These are phyloP conservation scores for Cercophora newfieldiana DNA, from an alignment of 495 filamentous ascomycete genomes.

Conservation along the genomic window DNA sequence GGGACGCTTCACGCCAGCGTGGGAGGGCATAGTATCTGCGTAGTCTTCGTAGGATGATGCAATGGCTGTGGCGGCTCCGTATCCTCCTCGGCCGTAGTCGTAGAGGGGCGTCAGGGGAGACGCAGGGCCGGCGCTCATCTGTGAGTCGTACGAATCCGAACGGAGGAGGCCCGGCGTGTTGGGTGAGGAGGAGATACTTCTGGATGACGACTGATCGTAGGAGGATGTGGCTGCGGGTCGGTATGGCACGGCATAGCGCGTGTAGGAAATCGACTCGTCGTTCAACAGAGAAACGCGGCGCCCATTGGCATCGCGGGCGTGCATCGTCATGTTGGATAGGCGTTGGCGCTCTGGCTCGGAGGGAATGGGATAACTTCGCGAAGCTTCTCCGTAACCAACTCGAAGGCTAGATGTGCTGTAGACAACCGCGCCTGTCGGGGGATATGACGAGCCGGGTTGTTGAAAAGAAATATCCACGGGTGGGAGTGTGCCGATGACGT, in stretches of 20 bases:
- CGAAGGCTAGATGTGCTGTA: neutral
- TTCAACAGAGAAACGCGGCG: constrained; percentile 56
- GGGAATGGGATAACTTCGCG: neutral
- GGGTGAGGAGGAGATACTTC: constrained; percentile 40
- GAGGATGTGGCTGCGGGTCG: constrained; percentile 10
- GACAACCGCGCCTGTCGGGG: neutral
- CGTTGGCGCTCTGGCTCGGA: neutral
- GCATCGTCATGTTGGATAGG: constrained; percentile 35
- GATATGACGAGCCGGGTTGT: neutral
- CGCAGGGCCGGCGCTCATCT: constrained; percentile 47
- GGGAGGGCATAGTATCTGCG: constrained; percentile 31
- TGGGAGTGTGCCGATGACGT: neutral
- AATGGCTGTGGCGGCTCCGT: constrained; percentile 13
- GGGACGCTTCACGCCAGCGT: constrained; percentile 36
- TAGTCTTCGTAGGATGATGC: constrained; percentile 43
- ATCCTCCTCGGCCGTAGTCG: constrained; percentile 36
- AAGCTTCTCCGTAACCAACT: neutral
- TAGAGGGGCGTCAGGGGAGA: constrained; percentile 50
- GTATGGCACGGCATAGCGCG: constrained; percentile 12
- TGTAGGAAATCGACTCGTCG: constrained; percentile 40
- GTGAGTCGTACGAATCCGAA: constrained; percentile 56
- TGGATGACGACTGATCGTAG: constrained; percentile 17
- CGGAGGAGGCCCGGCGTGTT: constrained; percentile 52
- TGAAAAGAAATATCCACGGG: neutral
- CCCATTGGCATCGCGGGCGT: constrained; percentile 50